phyloP scores from a whole-genome alignment of 306 rosid genomes.

The Fragaria ananassa region DNA sequence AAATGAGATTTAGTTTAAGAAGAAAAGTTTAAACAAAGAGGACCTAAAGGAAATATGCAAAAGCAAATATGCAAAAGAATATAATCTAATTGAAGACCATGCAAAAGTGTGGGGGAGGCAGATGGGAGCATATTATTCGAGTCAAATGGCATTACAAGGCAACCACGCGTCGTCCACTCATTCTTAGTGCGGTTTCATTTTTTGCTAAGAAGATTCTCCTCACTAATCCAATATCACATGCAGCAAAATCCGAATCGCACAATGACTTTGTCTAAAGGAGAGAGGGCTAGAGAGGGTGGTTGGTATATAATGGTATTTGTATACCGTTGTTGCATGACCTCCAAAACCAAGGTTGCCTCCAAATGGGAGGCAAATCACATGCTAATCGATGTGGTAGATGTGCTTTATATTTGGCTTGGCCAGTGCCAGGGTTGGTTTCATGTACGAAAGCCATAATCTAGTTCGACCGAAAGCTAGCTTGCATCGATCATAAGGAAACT shows the following conservation, averaged over 20 bases:
- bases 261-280: not conserved
- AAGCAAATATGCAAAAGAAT: not conserved
- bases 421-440: not conserved
- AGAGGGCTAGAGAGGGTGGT: not conserved
- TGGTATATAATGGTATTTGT: not conserved
- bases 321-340: not conserved
- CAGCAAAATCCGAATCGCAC: constrained; percentile 3
- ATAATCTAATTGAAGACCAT: not conserved
- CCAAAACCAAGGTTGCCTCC: constrained; percentile 9
- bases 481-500: not conserved
- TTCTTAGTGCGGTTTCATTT: not conserved
- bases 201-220: not conserved
- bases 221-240: not conserved
- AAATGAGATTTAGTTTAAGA: not conserved
- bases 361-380: not conserved
- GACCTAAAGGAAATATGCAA: not conserved
- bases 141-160: not conserved
- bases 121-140: not conserved
- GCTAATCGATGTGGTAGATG: not conserved
- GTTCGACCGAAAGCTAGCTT: not conserved
- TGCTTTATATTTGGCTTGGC: not conserved
- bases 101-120: not conserved
- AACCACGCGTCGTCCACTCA: not conserved
- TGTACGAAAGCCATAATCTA: not conserved
- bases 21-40: not conserved